Conservation (phyloP, 1,284 basidiomycete species). For the Moesziomyces sp. region DNA sequence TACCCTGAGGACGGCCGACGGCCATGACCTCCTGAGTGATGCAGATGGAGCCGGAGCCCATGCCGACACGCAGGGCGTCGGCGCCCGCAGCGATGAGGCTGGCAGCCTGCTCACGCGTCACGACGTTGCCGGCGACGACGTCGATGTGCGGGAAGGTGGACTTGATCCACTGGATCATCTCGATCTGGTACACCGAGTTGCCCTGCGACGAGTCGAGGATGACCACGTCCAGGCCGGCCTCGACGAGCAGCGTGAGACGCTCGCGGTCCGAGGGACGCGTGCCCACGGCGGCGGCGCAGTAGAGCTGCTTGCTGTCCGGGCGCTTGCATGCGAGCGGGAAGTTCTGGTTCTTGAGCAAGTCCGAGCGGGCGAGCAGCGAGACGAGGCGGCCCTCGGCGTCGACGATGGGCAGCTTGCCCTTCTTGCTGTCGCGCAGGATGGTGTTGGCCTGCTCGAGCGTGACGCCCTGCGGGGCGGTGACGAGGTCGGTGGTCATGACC, state of each 20-base stretch:
- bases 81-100: conserved; percentile 92
- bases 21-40: conserved; percentile 99
- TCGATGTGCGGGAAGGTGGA: conserved; percentile 77
- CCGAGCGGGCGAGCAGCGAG: conserved; percentile 76
- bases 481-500: conserved; percentile 80
- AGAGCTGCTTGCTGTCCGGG: conserved; percentile 92
- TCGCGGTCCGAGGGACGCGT: conserved; percentile 90
- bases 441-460: conserved; percentile 92
- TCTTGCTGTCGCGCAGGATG: conserved; percentile 94
- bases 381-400: conserved; percentile 61
- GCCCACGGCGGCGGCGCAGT: conserved; percentile 95
- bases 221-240: conserved; percentile 95
- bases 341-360: conserved; percentile 97
- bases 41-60: conserved; percentile 98
- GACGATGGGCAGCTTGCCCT: conserved; percentile 84
- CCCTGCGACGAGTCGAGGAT: conserved; percentile 96
- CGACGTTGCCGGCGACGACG: conserved; percentile 96
- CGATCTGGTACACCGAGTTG: conserved; percentile 91
- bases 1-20: conserved; percentile 97
- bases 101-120: conserved; percentile 96
- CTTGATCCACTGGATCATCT: conserved; percentile 97
- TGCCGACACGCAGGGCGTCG: conserved; percentile 92
- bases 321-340: conserved; percentile 95
- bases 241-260: conserved; percentile 84
- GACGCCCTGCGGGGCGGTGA: conserved; percentile 62